Base-by-base conservation (phyloP, 192 early-diverging fungal species). In the Gaertneriomyces sp. region DNA sequence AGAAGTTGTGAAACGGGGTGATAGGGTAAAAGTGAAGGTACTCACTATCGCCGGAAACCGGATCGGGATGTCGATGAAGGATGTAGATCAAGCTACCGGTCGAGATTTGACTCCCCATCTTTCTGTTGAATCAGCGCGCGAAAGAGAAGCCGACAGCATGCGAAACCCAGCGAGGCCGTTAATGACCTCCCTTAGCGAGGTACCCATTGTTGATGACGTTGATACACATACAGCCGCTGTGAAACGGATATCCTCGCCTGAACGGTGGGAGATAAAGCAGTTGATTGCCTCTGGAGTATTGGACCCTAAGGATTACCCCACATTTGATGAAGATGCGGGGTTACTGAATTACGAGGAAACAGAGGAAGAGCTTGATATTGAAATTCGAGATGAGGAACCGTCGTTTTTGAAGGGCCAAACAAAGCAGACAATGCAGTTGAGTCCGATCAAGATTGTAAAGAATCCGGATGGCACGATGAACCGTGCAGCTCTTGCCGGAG, bases 231-330 rank as follows among this genome's bases (percentile, higher is more conserved):
- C 51, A 14, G 25, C 65, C 14, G 66, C 66, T 25, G 63, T 74
- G 3, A 96, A 99, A 72, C 86, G 97, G 2, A 81, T 97, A 62
- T 89, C 93, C 8, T 96, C 94, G 8, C 93, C 94, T 0, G 95
- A 98, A 70, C 86, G 91, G 39, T 99, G 90, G 88, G 97, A 99
- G 74, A 87, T 98, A 62, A 94, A 98, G 74, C 97, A 99, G 73
- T 76, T 99, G 42, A 96, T 96, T 70, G 94, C 97, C 0, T 91
- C 94, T 5, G 97, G 97, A 45, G 93, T 89, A 4, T 76, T 93
- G 17, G 83, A 93, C 64, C 81, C 88, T 4, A 77, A 89, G 17
- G 95, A 95, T 50, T 91, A 95, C 55, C 92, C 93, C 0, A 87
- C 87, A 17, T 75, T 93, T 33, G 91, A 98, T 66, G 95, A 96